Evolutionary conservation across 73 alveolate species (phyloP).

Genomic region (Effrenium voratum): DNA sequence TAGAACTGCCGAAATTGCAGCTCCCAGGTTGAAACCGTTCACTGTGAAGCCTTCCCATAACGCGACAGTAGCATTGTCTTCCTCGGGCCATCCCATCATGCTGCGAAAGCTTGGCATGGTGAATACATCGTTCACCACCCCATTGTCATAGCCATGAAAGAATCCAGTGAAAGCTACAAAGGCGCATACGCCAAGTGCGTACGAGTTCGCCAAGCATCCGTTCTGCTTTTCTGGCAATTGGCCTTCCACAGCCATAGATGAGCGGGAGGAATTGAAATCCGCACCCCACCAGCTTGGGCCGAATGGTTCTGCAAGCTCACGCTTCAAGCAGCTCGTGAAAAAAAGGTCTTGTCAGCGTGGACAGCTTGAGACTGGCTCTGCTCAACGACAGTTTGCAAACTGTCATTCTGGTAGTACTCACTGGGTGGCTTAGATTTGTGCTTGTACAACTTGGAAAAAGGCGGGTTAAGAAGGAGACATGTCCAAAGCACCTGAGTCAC

Average conservation of each 20-base stretch:
- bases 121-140: conserved; percentile 75
- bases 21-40: conserved; percentile 62
- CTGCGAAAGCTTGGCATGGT: conserved; percentile 75
- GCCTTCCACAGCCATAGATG: not conserved
- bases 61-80: conserved; percentile 57
- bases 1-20: conserved; percentile 49
- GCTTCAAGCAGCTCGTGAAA: not conserved
- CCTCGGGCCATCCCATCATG: conserved; percentile 74
- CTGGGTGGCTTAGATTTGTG: not conserved
- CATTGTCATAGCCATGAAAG: conserved; percentile 84
- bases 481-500: not conserved
- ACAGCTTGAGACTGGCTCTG: no score
- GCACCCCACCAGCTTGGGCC: not conserved
- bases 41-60: conserved; percentile 85
- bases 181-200: not conserved
- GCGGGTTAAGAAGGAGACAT: not conserved
- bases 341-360: no score
- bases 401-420: not conserved
- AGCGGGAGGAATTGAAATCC: not conserved
- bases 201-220: no score
- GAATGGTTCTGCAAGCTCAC: not conserved
- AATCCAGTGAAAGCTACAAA: conserved; percentile 25
- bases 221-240: not conserved
- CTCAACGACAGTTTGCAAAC: not conserved
- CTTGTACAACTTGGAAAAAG: no score